phyloP scores from a whole-genome alignment of 2,329 filamentous ascomycete species.

The Exserohilum rostratum region DNA sequence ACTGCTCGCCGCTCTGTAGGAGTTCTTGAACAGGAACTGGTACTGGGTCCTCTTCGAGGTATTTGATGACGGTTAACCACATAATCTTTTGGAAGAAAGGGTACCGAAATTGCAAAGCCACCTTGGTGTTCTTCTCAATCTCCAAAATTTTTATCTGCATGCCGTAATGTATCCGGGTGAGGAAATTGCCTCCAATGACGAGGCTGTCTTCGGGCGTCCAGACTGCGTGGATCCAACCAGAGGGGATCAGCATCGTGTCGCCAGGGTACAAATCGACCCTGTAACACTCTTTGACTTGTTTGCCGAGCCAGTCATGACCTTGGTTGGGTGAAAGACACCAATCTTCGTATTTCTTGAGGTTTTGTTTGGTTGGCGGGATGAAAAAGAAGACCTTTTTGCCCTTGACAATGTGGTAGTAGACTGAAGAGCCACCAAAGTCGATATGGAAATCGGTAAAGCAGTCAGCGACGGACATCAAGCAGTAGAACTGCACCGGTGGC shows the following conservation, averaged over 20 bases:
- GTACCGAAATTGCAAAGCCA: constrained; percentile 69
- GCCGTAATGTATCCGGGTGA: constrained; percentile 68
- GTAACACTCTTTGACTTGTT: constrained; percentile 70
- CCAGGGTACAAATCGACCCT: constrained; percentile 69
- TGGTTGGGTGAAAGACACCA: constrained; percentile 72
- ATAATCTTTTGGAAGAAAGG: constrained; percentile 73
- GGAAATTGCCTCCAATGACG: constrained; percentile 73
- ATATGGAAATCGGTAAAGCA: constrained; percentile 76
- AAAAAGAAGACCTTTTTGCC: constrained; percentile 75
- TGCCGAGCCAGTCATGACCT: constrained; percentile 68
- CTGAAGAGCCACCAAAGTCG: constrained; percentile 73
- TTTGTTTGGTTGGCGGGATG: constrained; percentile 70
- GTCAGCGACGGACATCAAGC: constrained; percentile 73
- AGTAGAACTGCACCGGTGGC: constrained; percentile 71
- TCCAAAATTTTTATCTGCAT: constrained; percentile 71
- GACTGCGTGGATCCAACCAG: constrained; percentile 74
- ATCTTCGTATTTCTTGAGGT: constrained; percentile 73
- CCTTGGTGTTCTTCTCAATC: constrained; percentile 71
- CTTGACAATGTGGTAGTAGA: constrained; percentile 73
- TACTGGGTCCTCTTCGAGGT: constrained; percentile 68
- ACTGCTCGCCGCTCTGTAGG: constrained; percentile 62
- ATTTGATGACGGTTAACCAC: constrained; percentile 70
- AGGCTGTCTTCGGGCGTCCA: constrained; percentile 73
- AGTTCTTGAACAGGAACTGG: constrained; percentile 61
- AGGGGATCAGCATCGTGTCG: constrained; percentile 73